phyloP scores from a whole-genome alignment of 2,329 filamentous ascomycete species.

The Neocucurbitaria cava region DNA sequence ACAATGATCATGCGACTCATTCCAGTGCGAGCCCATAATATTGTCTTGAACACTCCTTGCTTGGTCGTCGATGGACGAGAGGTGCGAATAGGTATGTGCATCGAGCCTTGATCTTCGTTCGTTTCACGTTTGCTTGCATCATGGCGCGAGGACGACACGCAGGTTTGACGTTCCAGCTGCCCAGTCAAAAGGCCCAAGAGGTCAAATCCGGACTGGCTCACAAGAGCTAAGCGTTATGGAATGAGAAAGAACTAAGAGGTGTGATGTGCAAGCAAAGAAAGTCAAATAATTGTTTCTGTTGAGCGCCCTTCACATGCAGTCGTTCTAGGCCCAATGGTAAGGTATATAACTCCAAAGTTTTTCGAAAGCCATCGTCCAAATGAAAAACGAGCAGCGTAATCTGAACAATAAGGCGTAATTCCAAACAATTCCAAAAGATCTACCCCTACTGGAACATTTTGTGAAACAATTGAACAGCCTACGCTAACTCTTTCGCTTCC shows the following conservation, averaged over 20 bases:
- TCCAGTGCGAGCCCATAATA: conserved; percentile 9
- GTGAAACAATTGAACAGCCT: conserved; percentile 6
- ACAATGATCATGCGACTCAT: conserved; percentile 15
- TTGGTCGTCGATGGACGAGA: neutral
- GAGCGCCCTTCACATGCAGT: conserved; percentile 38
- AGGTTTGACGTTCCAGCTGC: conserved; percentile 3
- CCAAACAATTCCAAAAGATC: conserved; percentile 10
- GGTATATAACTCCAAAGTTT: conserved; percentile 18
- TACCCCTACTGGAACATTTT: conserved; percentile 10
- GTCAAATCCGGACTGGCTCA: neutral
- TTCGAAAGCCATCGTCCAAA: conserved; percentile 11
- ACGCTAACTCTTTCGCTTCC: conserved; percentile 10
- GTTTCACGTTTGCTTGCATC: conserved; percentile 39
- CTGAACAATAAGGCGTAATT: conserved; percentile 6
- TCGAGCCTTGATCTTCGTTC: conserved; percentile 23
- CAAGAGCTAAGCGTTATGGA: neutral
- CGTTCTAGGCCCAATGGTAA: conserved; percentile 28
- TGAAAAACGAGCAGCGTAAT: conserved; percentile 7
- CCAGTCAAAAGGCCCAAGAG: neutral
- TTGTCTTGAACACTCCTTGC: neutral
- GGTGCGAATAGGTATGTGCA: conserved; percentile 20
- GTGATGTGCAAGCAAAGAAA: neutral
- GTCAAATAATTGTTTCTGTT: conserved; percentile 35
- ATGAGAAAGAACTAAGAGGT: neutral
- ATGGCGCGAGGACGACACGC: conserved; percentile 10